Base-by-base conservation (phyloP, 129 eudicot genomes). In the Flaveria brownii region DNA sequence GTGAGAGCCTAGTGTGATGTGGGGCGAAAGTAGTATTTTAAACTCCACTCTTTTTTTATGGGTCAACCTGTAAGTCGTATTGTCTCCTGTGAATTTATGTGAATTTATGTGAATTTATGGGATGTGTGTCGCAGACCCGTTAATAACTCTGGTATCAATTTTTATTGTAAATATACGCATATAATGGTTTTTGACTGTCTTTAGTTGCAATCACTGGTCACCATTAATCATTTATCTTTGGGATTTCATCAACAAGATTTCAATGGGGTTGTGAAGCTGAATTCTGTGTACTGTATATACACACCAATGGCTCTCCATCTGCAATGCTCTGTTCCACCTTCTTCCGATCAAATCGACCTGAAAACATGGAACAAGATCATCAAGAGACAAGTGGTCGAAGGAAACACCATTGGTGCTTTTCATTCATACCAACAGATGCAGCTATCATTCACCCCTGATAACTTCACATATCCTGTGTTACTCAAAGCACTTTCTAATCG, bases 391-490 rank as follows among this genome's bases (percentile, higher is more conserved):
- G 71, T 73, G 10, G 23, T 28, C 4, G 59, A 84, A n/a, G 86
- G 79, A n/a, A 73, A 87, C 71, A 65, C 71, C 13, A 57, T 68
- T 1, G 41, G 26, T 42, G 91, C 81, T 39, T 70, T 87, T 42
- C 75, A 73, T 23, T 69, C 86, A 8, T 87, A 65, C 79, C 62
- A 46, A 66, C 69, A 26, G 30, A 82, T 87, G 91, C 88, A 73
- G 43, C 72, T 68, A 45, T 28, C 36, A 7, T 22, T 68, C 70
- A 39, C 64, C 55, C 86, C 88, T 14, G 91, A 87, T 70, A 87
- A 84, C 77, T 87, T 84, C 72, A 87, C 91, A 1, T 84, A 66
- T 8, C 88, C 91, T 9, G 68, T 87, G 5, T 70, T 87, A 69
- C 85, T 87, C 65, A 83, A 87, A 79, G 76, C 86, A 28, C 79